phyloP scores from a whole-genome alignment of 805 yeast genomes.

The Metschnikowia shivogae region DNA sequence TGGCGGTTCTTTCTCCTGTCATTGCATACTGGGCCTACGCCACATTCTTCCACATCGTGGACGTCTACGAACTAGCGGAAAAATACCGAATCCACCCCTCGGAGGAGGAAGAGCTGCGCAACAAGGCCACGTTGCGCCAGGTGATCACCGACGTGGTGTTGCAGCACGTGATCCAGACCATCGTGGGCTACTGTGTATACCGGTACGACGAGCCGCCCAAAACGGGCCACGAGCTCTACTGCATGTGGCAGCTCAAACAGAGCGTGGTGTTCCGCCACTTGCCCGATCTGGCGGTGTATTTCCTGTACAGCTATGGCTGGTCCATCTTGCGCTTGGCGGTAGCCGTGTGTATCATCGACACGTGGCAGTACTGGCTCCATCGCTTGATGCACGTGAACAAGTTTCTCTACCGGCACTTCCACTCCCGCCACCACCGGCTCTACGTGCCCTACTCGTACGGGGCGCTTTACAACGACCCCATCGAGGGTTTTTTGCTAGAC shows the following conservation, averaged over 20 bases:
- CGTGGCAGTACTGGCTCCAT: constrained; percentile 95
- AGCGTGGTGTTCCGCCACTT: constrained; percentile 36
- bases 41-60: constrained; percentile 67
- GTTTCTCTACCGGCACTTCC: constrained; percentile 72
- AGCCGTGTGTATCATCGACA: constrained; percentile 77
- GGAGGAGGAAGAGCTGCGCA: constrained; percentile 73
- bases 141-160: constrained; percentile 78
- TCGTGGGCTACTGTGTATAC: constrained; percentile 57
- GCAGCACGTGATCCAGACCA: constrained; percentile 81
- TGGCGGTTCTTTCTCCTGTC: constrained; percentile 74
- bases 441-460: constrained; percentile 98
- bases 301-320: constrained; percentile 58
- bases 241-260: constrained; percentile 44
- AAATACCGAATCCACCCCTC: constrained; percentile 87
- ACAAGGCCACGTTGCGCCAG: constrained; percentile 64
- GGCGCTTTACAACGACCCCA: constrained; percentile 89
- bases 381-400: constrained; percentile 83
- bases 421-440: constrained; percentile 89
- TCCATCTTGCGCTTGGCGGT: constrained; percentile 51
- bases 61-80: constrained; percentile 71
- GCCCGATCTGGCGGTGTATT: constrained; percentile 48
- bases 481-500: constrained; percentile 90
- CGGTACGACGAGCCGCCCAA: constrained; percentile 52
- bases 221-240: constrained; percentile 47
- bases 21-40: constrained; percentile 82